phyloP scores from a whole-genome alignment of 306 rosid genomes.

The Cucumis cinereus region DNA sequence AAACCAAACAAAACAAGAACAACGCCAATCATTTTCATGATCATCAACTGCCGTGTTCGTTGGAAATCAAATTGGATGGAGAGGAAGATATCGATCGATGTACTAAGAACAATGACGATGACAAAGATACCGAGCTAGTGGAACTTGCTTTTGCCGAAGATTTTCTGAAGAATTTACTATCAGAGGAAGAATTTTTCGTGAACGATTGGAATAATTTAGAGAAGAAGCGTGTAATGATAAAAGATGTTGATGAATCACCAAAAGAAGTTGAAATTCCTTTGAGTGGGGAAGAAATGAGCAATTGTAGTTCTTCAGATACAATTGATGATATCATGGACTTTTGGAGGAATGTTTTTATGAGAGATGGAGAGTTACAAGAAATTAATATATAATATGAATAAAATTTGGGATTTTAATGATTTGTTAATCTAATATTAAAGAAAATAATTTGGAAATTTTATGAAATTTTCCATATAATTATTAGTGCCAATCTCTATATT shows the following conservation, averaged over 20 bases:
- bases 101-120: not conserved
- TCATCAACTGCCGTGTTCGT: conserved; percentile 1
- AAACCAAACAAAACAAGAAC: not conserved
- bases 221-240: conserved; percentile 1
- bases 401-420: not conserved
- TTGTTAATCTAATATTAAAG: not conserved
- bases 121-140: not conserved
- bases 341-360: conserved; percentile 40
- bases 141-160: conserved; percentile 19
- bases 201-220: conserved; percentile 11
- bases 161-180: conserved; percentile 39
- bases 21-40: not conserved
- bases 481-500: too few species aligned
- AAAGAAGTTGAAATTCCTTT: not conserved
- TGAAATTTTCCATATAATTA: too few species aligned
- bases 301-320: conserved; percentile 7
- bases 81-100: conserved; percentile 1
- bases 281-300: not conserved
- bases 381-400: not conserved
- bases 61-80: conserved; percentile 17
- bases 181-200: conserved; percentile 43
- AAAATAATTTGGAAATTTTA: too few species aligned
- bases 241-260: not conserved
- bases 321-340: conserved; percentile 37
- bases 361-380: conserved; percentile 30